phyloP scores from a whole-genome alignment of 148 eudicot genomes.

The Chenopodium formosanum region DNA sequence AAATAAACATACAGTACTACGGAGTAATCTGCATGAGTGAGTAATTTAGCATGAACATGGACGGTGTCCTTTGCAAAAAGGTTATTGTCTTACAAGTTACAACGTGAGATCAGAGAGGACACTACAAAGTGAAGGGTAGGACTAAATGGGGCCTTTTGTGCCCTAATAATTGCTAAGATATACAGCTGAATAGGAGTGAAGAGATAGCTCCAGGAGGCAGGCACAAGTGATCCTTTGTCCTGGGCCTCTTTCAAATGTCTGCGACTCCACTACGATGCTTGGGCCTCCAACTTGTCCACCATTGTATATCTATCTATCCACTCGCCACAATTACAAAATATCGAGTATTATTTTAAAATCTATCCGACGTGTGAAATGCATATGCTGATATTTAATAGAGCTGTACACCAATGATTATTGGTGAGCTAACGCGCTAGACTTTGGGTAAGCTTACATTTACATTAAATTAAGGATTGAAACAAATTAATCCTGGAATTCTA shows the following conservation, averaged over 20 bases:
- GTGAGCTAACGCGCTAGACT: no score
- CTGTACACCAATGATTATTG: no score
- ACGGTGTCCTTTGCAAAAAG: neutral
- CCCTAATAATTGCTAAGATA: neutral
- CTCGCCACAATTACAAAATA: no score
- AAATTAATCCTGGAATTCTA: neutral
- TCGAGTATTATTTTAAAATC: no score
- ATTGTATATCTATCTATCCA: neutral
- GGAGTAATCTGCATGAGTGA: no score
- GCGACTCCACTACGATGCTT: constrained; percentile 8
- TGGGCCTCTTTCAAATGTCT: neutral
- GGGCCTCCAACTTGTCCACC: neutral
- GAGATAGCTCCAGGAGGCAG: constrained; percentile 24
- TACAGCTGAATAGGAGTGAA: neutral
- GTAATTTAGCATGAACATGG: no score
- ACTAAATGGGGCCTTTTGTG: constrained; percentile 2
- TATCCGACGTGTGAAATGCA: no score
- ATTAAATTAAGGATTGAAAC: neutral
- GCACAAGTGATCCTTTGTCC: constrained; percentile 12
- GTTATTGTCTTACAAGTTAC: neutral
- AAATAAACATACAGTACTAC: no score
- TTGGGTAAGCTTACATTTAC: no score
- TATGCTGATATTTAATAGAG: no score
- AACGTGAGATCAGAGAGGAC: neutral
- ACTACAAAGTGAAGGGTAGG: neutral